These are phyloP conservation scores for Rosa persica DNA, from an alignment of 306 rosid species.

Conservation along the genomic window DNA sequence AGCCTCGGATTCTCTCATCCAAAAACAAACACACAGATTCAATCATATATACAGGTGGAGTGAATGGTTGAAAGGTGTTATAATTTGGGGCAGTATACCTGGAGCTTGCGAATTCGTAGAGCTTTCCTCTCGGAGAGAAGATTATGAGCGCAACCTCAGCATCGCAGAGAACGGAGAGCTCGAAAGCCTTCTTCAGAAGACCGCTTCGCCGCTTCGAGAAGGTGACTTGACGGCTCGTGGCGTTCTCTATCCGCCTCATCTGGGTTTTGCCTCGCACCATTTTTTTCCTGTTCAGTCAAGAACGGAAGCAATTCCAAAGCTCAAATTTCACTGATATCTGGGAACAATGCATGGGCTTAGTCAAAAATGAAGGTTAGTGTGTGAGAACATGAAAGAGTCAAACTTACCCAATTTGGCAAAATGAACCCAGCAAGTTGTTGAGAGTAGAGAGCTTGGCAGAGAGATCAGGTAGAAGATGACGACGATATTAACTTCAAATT, in stretches of 20 bases:
- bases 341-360: background rate
- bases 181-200: constrained; percentile 83
- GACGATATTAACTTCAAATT: background rate
- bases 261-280: constrained; percentile 97
- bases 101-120: constrained; percentile 53
- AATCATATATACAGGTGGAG: background rate
- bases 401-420: constrained; percentile 21
- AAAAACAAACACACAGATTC: background rate
- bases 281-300: background rate
- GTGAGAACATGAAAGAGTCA: background rate
- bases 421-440: constrained; percentile 13
- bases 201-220: constrained; percentile 85
- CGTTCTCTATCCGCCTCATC: constrained; percentile 79
- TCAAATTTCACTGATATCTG: background rate
- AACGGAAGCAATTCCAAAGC: background rate
- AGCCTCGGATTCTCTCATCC: background rate
- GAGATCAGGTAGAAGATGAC: background rate
- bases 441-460: background rate
- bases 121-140: constrained; percentile 54
- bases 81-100: constrained; percentile 28
- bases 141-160: constrained; percentile 51
- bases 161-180: constrained; percentile 84
- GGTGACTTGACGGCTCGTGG: constrained; percentile 90
- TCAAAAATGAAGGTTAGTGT: background rate
- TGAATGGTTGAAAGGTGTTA: background rate